Conservation (phyloP, 106 monocot genomes). For the Acanthochlamys bracteata region DNA sequence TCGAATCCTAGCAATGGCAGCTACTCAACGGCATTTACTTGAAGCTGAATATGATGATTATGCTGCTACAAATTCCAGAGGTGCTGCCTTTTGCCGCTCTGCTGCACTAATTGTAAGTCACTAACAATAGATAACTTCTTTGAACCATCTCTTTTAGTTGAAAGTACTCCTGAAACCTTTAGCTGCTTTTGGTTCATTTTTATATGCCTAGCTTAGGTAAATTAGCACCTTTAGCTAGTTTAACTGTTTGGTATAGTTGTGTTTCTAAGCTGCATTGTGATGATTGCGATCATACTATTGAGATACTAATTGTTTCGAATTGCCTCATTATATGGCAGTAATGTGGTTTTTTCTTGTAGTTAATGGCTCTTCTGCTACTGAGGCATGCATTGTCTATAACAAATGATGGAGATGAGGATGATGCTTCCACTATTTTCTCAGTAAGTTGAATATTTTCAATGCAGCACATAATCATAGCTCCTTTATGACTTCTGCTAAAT, state of each 20-base stretch:
- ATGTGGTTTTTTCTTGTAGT: slow-evolving; percentile 25
- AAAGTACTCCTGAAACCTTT: too few relatives aligned
- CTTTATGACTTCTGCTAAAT: neutral
- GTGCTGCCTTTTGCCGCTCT: slow-evolving; percentile 79
- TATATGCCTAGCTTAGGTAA: too few relatives aligned
- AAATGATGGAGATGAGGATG: slow-evolving; percentile 67
- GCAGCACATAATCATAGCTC: too few relatives aligned
- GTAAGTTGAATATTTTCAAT: slow-evolving; percentile 28
- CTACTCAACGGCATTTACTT: slow-evolving; percentile 61
- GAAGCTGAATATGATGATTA: slow-evolving; percentile 87
- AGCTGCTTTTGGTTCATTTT: too few relatives aligned
- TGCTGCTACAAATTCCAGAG: slow-evolving; percentile 69
- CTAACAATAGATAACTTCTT: neutral
- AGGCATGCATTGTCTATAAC: slow-evolving; percentile 62
- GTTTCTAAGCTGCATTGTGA: too few relatives aligned
- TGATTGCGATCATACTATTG: neutral
- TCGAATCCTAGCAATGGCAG: slow-evolving; percentile 64
- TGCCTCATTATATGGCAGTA: neutral
- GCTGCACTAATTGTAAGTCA: slow-evolving; percentile 63
- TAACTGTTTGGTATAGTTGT: too few relatives aligned
- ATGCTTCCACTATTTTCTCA: slow-evolving; percentile 75
- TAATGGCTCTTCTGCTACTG: slow-evolving; percentile 82
- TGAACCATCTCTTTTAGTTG: too few relatives aligned
- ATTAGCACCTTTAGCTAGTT: too few relatives aligned
- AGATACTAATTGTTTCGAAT: neutral